Evolutionary conservation across 805 yeast genomes (phyloP), one percentile per base, ranked within the genome.

Genomic region (Teunomyces kruisii): DNA sequence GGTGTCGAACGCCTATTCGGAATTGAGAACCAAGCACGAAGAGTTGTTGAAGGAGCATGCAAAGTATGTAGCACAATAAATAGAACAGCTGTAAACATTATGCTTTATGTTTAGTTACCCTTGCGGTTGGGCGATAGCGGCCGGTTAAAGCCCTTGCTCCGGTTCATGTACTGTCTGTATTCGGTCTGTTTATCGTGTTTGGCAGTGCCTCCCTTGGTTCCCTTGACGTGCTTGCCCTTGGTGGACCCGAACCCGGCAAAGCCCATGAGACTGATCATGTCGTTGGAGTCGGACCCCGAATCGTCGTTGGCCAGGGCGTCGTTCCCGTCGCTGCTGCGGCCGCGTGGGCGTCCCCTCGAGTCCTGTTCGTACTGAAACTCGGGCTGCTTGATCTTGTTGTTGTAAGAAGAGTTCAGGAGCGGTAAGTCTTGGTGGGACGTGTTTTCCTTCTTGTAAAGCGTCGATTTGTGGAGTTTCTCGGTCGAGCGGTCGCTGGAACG

Each of bases 91-190:
- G n/a, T n/a, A n/a, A n/a, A n/a, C n/a, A n/a, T n/a, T n/a, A n/a
- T n/a, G n/a, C n/a, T n/a, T n/a, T n/a, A n/a, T n/a, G n/a, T n/a
- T n/a, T 26, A 24, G 15, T 26, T 19, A 16, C 3, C 14, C 32
- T 26, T 14, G 30, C 70, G 62, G 4, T 64, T 58, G 1, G 83
- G 84, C 2, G 83, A 79, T 31, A 79, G 57, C 1, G 80, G 74
- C 43, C 84, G 62, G 52, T 79, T 80, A 58, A 78, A 79, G 3
- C 84, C 84, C 50, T 75, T 77, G 10, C 61, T 69, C 45, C 83
- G 63, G 55, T 80, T 80, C 81, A 79, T 79, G 50, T 81, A 81
- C 58, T 80, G 85, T 53, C 86, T 67, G 55, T 78, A 81, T 32
- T 72, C 72, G 0, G 78, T 64, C 43, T 68, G 68, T 43, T 62